These are phyloP conservation scores for Rhizoclosmatium sp. DNA, from an alignment of 192 early-diverging fungal genomes.

Conservation along the genomic window DNA sequence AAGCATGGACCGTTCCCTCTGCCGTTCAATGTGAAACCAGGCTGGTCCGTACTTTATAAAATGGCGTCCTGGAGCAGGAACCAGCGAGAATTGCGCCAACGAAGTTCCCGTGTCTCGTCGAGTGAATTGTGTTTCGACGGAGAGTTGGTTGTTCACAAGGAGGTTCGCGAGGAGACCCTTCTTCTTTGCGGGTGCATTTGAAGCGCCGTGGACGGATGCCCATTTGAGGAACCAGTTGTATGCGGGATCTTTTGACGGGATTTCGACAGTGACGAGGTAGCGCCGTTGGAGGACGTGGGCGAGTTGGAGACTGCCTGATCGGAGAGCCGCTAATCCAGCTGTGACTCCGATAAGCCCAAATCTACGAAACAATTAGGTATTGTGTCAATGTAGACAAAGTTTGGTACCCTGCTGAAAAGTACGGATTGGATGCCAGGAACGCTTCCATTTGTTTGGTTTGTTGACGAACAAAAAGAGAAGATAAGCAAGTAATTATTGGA, in stretches of 20 bases:
- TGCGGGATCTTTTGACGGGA: constrained; percentile 91
- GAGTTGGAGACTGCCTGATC: constrained; percentile 73
- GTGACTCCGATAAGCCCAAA: constrained; percentile 91
- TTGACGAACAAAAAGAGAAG: too few species aligned
- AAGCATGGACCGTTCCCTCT: constrained; percentile 47
- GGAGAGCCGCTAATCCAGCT: constrained; percentile 79
- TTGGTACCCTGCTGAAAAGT: constrained; percentile 85
- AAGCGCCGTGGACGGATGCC: constrained; percentile 53
- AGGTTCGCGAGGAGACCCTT: constrained; percentile 40
- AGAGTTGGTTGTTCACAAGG: constrained; percentile 65
- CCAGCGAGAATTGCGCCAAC: constrained; percentile 81
- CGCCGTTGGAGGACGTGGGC: constrained; percentile 75
- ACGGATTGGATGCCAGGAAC: constrained; percentile 76
- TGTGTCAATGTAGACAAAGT: too few species aligned
- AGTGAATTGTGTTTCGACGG: constrained; percentile 86
- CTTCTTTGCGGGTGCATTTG: constrained; percentile 45
- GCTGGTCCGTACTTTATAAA: constrained; percentile 79
- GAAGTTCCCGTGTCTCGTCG: constrained; percentile 92
- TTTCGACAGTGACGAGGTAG: constrained; percentile 90
- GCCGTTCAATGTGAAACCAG: constrained; percentile 74
- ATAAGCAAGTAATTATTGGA: too few species aligned
- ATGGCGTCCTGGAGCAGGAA: constrained; percentile 93
- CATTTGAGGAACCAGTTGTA: constrained; percentile 95
- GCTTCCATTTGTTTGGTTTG: constrained; percentile 24
- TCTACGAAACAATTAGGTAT: constrained; percentile 1